phyloP scores from a whole-genome alignment of 495 filamentous ascomycete species.

The Coniosporium apollinis region DNA sequence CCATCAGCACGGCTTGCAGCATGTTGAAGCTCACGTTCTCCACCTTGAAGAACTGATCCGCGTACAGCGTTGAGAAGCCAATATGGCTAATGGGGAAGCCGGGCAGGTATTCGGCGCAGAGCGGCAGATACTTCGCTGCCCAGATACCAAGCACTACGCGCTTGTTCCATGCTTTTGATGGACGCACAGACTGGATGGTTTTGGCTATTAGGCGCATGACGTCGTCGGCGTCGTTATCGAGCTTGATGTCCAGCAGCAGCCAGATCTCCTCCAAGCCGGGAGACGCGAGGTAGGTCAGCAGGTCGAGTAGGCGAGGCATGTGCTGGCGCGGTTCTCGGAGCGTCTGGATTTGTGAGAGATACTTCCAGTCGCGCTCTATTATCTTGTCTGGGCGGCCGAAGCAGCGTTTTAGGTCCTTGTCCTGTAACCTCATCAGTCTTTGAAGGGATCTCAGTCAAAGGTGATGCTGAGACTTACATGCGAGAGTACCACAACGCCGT shows the following conservation, averaged over 20 bases:
- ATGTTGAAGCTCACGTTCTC: conserved; percentile 60
- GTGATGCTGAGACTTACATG: conserved; percentile 39
- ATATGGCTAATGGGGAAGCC: conserved; percentile 53
- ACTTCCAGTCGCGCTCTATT: conserved; percentile 55
- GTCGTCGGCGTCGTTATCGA: conserved; percentile 50
- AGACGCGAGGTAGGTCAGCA: conserved; percentile 51
- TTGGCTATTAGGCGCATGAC: conserved; percentile 48
- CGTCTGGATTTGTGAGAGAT: conserved; percentile 52
- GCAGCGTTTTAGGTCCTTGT: conserved; percentile 58
- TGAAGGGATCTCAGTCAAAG: neutral
- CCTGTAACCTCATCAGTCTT: conserved; percentile 29
- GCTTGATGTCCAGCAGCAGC: conserved; percentile 80
- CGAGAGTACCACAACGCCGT: conserved; percentile 70
- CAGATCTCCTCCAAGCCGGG: conserved; percentile 49
- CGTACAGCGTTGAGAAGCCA: conserved; percentile 50
- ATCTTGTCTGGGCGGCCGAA: conserved; percentile 56
- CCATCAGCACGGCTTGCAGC: conserved; percentile 44
- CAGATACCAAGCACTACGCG: conserved; percentile 67
- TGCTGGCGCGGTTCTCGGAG: conserved; percentile 45
- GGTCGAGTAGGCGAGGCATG: conserved; percentile 60
- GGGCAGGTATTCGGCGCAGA: conserved; percentile 44
- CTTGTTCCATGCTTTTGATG: conserved; percentile 42
- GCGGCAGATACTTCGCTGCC: conserved; percentile 50
- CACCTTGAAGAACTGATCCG: conserved; percentile 46
- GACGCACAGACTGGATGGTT: conserved; percentile 38